phyloP scores from a whole-genome alignment of 306 rosid species.

The Cicer arietinum region DNA sequence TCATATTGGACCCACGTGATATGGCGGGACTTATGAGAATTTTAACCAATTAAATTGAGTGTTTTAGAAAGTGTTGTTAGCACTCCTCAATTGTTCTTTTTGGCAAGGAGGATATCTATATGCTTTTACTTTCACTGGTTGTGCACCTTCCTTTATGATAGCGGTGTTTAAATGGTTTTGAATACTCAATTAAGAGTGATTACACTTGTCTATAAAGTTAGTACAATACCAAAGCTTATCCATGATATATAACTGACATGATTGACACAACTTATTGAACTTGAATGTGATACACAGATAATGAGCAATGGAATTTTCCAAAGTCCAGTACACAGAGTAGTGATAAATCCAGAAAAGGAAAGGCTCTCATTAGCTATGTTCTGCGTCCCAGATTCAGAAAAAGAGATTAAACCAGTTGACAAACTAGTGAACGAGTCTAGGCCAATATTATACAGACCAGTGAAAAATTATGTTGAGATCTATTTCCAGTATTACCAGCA shows the following conservation, averaged over 20 bases:
- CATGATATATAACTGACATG: background rate
- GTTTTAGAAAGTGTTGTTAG: too few species aligned
- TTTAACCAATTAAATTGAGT: too few species aligned
- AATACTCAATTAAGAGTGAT: too few species aligned
- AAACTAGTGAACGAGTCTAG: slow-evolving; percentile 53
- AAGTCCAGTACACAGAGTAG: slow-evolving; percentile 75
- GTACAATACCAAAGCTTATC: background rate
- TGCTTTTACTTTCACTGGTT: too few species aligned
- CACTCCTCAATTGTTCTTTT: background rate
- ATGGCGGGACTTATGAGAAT: too few species aligned
- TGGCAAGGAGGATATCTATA: background rate
- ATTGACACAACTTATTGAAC: background rate
- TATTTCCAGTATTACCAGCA: slow-evolving; percentile 67
- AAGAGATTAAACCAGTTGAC: slow-evolving; percentile 62
- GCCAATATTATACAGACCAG: slow-evolving; percentile 56
- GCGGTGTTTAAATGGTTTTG: too few species aligned
- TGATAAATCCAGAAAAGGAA: slow-evolving; percentile 59
- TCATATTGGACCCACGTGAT: too few species aligned
- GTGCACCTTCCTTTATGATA: too few species aligned
- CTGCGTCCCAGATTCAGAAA: slow-evolving; percentile 53
- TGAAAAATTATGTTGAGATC: slow-evolving; percentile 52
- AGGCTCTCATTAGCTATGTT: slow-evolving; percentile 67
- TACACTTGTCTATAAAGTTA: background rate
- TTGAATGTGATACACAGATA: slow-evolving; percentile 45
- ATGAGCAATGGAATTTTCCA: slow-evolving; percentile 68